Evolutionary conservation across 495 filamentous ascomycete genomes (phyloP), one percentile per base, ranked within the genome.

Genomic region (Beverwykella pulmonaria): DNA sequence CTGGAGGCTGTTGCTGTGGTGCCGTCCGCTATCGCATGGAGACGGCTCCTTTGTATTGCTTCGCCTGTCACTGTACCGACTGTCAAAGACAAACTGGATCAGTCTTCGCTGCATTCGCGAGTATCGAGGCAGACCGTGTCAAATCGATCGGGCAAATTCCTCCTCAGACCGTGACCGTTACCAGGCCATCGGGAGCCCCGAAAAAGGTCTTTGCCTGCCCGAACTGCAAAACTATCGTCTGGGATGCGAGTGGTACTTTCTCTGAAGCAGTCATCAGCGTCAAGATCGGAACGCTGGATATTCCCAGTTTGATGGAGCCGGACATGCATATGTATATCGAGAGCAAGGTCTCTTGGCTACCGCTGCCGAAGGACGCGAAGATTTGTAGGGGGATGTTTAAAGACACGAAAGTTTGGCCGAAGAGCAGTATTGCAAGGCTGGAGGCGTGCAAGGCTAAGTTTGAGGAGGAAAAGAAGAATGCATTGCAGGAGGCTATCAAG

Each of bases 11-110:
- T 46, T 26, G 22, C 53, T 68, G 65, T 22, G 44, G 41, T 14
- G 9, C 14, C 10, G 27, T 59, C 29, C 52, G 59, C 41, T 68
- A 68, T 36, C 36, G 59, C 6, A 6, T 68, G 15, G 14, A 48
- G n/a, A 17, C 25, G 20, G 50, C 65, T 19, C 65, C 65, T 1
- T n/a, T 68, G 15, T 68, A 23, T 27, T 57, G 52, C 46, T 54
- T 63, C 44, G 65, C 65, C 0, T 68, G 65, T 41, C 59, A 68
- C 59, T 68, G 65, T 22, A 3, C 20, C 3, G 59, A 63, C 39
- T 68, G 65, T 53, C 65, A 68, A 15, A 49, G 49, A 44, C 15
- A 19, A 14, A 25, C 65, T 10, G 65, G 65, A 15, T 68, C 65
- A 1, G 50, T 25, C 17, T 68, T 63, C 20, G 50, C 59, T 19